These are phyloP conservation scores for Melocanna baccifera DNA, from an alignment of 176 grass and related monocot genomes.

Conservation along the genomic window DNA sequence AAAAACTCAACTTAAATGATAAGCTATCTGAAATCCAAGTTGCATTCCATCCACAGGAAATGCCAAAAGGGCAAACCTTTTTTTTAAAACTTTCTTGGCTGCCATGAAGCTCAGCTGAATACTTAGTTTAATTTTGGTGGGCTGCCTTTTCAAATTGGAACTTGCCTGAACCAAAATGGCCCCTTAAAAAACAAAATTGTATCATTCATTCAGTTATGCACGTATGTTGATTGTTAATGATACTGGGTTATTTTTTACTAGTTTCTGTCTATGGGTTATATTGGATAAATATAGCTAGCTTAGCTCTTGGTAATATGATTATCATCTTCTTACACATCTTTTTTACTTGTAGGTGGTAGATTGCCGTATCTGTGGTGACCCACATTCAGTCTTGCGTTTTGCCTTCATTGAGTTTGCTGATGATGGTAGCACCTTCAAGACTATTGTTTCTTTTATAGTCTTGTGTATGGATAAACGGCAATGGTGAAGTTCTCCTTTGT, in stretches of 20 bases:
- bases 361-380: constrained; percentile 92
- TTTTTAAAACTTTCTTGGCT: background rate
- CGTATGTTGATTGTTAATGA: background rate
- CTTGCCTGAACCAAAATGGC: background rate
- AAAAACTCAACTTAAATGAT: background rate
- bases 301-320: background rate
- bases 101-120: background rate
- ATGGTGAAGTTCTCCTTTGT: constrained; percentile 25
- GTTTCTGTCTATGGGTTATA: background rate
- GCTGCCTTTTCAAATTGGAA: background rate
- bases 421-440: constrained; percentile 48
- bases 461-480: constrained; percentile 16
- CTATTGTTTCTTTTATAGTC: constrained; percentile 19
- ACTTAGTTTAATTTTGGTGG: background rate
- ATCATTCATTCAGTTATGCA: background rate
- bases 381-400: constrained; percentile 83
- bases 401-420: constrained; percentile 95
- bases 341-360: constrained; percentile 68
- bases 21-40: background rate
- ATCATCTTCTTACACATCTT: background rate
- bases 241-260: background rate
- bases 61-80: background rate
- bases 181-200: background rate
- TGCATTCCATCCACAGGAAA: background rate
- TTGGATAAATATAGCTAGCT: constrained; percentile 7